phyloP scores from a whole-genome alignment of 805 yeast species.

The Pichia occidentalis region DNA sequence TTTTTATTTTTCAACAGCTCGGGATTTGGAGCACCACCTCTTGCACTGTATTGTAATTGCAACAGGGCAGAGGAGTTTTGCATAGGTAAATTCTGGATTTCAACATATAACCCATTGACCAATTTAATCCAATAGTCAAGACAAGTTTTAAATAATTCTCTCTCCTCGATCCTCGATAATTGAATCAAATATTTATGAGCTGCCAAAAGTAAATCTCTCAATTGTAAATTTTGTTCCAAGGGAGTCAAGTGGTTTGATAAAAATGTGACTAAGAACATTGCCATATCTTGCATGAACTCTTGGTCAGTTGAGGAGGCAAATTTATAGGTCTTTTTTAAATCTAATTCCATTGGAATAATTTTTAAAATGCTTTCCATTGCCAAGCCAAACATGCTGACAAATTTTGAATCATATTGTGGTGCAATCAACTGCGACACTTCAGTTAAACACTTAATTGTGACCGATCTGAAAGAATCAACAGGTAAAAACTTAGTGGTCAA shows the following conservation, averaged over 20 bases:
- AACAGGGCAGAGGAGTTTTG: slow-evolving; percentile 67
- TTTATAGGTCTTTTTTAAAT: slow-evolving; percentile 65
- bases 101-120: slow-evolving; percentile 76
- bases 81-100: slow-evolving; percentile 74
- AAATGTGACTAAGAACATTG: slow-evolving; percentile 85
- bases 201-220: slow-evolving; percentile 54
- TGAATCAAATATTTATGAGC: slow-evolving; percentile 79
- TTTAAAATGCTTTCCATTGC: slow-evolving; percentile 62
- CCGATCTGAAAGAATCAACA: slow-evolving; percentile 73
- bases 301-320: slow-evolving; percentile 79
- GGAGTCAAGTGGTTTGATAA: slow-evolving; percentile 64
- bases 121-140: slow-evolving; percentile 90
- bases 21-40: slow-evolving; percentile 89
- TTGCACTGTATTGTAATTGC: slow-evolving; percentile 49
- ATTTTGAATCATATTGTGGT: slow-evolving; percentile 48
- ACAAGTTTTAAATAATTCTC: slow-evolving; percentile 93
- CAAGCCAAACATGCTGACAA: slow-evolving; percentile 61
- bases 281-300: slow-evolving; percentile 90
- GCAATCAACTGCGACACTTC: slow-evolving; percentile 73
- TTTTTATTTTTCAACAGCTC: slow-evolving; percentile 69
- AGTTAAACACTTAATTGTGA: slow-evolving; percentile 85
- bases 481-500: slow-evolving; percentile 71
- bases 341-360: slow-evolving; percentile 67
- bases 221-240: slow-evolving; percentile 47
- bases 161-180: slow-evolving; percentile 84